Evolutionary conservation across 768 basidiomycete genomes (phyloP), one percentile per base, ranked within the genome.

Genomic region (Rickenella mellea): DNA sequence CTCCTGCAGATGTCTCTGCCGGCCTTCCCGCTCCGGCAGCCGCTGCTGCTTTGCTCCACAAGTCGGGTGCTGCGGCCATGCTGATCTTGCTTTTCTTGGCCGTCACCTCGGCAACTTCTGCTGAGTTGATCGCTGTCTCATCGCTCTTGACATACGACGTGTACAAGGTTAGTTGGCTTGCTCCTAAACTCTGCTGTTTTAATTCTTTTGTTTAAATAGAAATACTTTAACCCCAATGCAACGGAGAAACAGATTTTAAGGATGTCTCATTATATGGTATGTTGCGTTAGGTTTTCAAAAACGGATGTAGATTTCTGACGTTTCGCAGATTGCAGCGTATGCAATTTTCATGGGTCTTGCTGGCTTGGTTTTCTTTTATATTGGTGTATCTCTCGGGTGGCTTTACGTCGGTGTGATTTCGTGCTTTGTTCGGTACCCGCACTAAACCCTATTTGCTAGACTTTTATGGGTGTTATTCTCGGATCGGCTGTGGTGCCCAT

Each of bases 371-470:
- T 94, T 94, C 69, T 88, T 68, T 62, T 91, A 84, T 57, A 89
- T 92, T 48, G 90, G 90, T 6, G 80, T 93, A 21, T 87, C 83
- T 20, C 83, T 93, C 83, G 90, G 90, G 17, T 93, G 89, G 87
- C 78, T 93, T 42, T 92, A 92, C 50, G 83, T 87, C 49, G 39
- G 81, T 69, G 19, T 28, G 6, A 33, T 26, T 19, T n/a, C n/a
- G 30, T 21, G 4, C n/a, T 25, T 21, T 35, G 8, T 27, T 41
- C 38, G 38, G 32, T 24, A 37, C 7, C 29, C 10, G 9, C n/a
- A 24, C 6, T 38, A 36, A 5, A 22, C 11, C 22, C 28, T 42
- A 21, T 17, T 9, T 41, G 12, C 15, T 43, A 86, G 84, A 84
- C 80, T 5, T 87, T 88, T 60, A 89, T 89, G 86, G 88, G 89